Evolutionary conservation across 2,329 filamentous ascomycete species (phyloP).

Genomic region (Aspergillus sp.): DNA sequence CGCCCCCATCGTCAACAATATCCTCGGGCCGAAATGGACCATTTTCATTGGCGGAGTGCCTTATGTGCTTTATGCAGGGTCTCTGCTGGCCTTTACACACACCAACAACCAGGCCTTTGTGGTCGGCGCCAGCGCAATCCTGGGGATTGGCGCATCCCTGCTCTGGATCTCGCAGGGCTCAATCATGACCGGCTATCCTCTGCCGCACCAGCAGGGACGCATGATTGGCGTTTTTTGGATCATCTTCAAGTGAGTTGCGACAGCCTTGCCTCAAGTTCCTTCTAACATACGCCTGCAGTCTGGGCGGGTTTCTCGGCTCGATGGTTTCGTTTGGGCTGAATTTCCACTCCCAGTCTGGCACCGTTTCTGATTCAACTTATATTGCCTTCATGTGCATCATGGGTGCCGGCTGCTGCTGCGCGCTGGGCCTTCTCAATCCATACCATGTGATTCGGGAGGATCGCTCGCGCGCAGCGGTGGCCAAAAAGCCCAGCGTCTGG

Average conservation of each 20-base stretch:
- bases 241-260: constrained; percentile 70
- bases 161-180: constrained; percentile 55
- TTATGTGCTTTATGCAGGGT: constrained; percentile 49
- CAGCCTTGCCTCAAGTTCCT: no score
- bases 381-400: constrained; percentile 83
- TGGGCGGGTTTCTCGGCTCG: not conserved
- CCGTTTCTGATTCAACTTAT: constrained; percentile 73
- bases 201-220: constrained; percentile 76
- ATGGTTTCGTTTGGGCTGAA: constrained; percentile 4
- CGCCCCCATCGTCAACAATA: constrained; percentile 38
- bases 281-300: not conserved
- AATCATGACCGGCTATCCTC: constrained; percentile 76
- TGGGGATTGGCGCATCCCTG: constrained; percentile 53
- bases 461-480: constrained; percentile 77
- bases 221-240: constrained; percentile 92
- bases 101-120: constrained; percentile 52
- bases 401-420: constrained; percentile 69
- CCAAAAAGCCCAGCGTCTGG: constrained; percentile 85
- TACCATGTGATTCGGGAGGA: constrained; percentile 73
- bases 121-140: constrained; percentile 52
- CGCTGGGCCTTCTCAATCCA: constrained; percentile 72
- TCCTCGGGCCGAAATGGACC: constrained; percentile 17
- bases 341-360: constrained; percentile 16
- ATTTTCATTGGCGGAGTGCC: constrained; percentile 48
- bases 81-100: constrained; percentile 46